Evolutionary conservation across 106 monocot species (phyloP).

Genomic region (Acanthochlamys bracteata): DNA sequence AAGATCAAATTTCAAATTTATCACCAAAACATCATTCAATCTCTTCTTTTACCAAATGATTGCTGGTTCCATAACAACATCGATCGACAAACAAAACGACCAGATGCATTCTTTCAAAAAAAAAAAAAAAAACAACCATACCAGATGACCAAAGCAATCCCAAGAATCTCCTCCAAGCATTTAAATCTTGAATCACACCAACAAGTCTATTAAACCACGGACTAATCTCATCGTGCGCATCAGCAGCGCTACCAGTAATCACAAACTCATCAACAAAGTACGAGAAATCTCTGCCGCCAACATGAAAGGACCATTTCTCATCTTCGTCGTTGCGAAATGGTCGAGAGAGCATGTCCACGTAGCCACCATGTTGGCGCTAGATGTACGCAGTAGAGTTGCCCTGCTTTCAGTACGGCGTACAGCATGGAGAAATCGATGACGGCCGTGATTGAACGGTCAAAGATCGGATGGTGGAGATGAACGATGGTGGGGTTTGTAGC

Average conservation of each 20-base stretch:
- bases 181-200: background rate
- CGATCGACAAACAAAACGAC: no score
- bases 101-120: no score
- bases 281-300: slow-evolving; percentile 25
- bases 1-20: no score
- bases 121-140: no score
- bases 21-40: no score
- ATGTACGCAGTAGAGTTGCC: slow-evolving; percentile 20
- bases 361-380: slow-evolving; percentile 19
- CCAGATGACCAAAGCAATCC: slow-evolving; percentile 36
- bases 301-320: slow-evolving; percentile 17
- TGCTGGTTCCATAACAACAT: no score
- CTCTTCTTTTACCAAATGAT: no score
- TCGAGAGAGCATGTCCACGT: slow-evolving; percentile 12
- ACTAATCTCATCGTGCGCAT: slow-evolving; percentile 16
- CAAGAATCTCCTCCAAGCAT: slow-evolving; percentile 13
- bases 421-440: background rate
- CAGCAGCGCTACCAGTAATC: slow-evolving; percentile 27
- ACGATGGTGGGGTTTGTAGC: background rate
- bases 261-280: slow-evolving; percentile 11
- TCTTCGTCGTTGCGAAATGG: slow-evolving; percentile 14
- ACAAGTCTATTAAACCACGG: slow-evolving; percentile 3
- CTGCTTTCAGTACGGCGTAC: slow-evolving; percentile 24
- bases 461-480: background rate
- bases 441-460: no score